phyloP scores from a whole-genome alignment of 768 basidiomycete genomes.

The Tephrocybe sp. region DNA sequence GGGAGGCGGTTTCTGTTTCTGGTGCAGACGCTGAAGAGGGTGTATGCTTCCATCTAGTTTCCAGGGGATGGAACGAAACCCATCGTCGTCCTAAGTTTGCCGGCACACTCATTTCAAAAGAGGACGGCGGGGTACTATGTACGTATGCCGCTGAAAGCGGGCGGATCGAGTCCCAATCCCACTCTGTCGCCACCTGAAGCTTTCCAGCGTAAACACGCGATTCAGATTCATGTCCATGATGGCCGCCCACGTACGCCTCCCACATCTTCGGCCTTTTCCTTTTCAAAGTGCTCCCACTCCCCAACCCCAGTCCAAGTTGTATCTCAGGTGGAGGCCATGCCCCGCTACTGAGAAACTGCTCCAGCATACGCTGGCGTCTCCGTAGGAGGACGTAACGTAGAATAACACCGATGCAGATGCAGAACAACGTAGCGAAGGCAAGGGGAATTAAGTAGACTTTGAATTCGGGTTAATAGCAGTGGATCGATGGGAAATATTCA shows the following conservation, averaged over 20 bases:
- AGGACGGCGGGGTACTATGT: not conserved
- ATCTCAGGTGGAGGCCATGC: conserved; percentile 45
- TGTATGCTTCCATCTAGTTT: not conserved
- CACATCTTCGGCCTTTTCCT: conserved; percentile 44
- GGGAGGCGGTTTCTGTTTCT: not conserved
- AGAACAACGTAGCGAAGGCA: conserved; percentile 64
- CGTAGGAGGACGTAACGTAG: conserved; percentile 63
- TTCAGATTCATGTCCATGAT: conserved; percentile 6
- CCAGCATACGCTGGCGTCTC: conserved; percentile 52
- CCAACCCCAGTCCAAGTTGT: conserved; percentile 6
- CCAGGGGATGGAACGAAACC: too few relatives aligned
- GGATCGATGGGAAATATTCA: conserved; percentile 1
- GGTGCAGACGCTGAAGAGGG: not conserved
- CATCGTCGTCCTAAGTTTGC: not conserved
- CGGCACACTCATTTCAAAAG: not conserved
- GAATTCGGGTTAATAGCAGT: not conserved
- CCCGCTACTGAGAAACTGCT: conserved; percentile 63
- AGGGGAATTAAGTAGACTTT: conserved; percentile 54
- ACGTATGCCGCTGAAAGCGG: conserved; percentile 31
- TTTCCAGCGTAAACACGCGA: not conserved
- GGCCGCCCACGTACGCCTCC: conserved; percentile 42
- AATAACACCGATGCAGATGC: conserved; percentile 67
- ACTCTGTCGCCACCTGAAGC: conserved; percentile 9
- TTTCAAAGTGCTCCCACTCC: conserved; percentile 33
- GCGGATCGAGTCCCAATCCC: conserved; percentile 32